phyloP scores from a whole-genome alignment of 257 asterid species.

The Lycium barbarum region DNA sequence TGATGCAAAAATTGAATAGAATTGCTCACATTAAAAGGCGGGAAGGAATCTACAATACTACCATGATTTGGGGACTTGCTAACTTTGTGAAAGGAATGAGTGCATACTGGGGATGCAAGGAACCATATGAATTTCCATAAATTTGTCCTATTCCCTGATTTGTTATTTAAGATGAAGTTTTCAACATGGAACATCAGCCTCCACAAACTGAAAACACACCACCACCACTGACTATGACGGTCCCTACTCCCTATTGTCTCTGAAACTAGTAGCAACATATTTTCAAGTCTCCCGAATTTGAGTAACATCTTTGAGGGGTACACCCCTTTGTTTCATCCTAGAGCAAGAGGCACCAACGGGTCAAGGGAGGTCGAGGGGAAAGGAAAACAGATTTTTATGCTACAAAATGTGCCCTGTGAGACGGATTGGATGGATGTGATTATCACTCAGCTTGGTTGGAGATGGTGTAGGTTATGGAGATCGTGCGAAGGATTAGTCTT shows the following conservation, averaged over 20 bases:
- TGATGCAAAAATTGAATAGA: background rate
- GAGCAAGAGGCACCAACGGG: background rate
- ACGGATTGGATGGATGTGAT: background rate
- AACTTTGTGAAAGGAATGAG: background rate
- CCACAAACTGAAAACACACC: background rate
- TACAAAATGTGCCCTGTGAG: background rate
- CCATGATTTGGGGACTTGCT: background rate
- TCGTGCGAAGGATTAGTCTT: too few species aligned
- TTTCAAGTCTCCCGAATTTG: background rate
- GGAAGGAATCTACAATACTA: too few species aligned
- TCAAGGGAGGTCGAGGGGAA: background rate
- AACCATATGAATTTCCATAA: background rate
- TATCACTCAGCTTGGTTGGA: too few species aligned
- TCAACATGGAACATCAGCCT: slow-evolving; percentile 5
- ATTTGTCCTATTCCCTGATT: background rate
- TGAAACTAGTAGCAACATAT: background rate
- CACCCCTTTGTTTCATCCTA: background rate
- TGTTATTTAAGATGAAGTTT: background rate
- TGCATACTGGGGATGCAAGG: background rate
- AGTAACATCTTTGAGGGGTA: background rate
- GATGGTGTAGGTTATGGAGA: too few species aligned
- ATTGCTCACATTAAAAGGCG: background rate
- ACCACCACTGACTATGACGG: background rate
- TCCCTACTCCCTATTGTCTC: background rate
- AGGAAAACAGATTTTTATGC: background rate